Conservation (phyloP, 345 rosid species). For the Theobroma cacao region DNA sequence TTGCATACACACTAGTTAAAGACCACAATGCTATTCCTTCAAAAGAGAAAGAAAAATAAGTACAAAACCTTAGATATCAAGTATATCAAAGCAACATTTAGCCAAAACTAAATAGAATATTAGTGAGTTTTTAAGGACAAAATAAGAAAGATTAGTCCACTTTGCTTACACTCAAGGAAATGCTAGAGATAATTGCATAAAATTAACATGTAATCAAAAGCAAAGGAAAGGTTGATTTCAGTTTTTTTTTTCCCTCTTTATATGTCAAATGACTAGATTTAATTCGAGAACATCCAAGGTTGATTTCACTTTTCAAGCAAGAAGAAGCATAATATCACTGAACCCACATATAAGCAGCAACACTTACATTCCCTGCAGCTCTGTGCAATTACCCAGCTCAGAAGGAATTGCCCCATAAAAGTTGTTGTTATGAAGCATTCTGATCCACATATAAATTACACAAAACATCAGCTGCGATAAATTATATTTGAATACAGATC, state of each 20-base stretch:
- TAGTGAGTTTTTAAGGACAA: too few relatives aligned
- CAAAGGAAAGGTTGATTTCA: background rate
- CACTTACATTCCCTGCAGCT: conserved; percentile 74
- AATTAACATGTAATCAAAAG: background rate
- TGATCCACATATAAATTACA: conserved; percentile 30
- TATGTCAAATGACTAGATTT: background rate
- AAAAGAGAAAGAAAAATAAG: background rate
- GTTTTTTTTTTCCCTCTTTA: background rate
- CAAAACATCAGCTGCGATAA: conserved; percentile 23
- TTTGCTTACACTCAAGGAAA: too few relatives aligned
- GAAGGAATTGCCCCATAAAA: conserved; percentile 84
- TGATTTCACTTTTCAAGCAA: background rate
- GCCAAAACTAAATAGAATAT: background rate
- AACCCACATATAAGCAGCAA: background rate
- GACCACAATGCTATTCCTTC: background rate
- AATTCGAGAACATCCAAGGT: background rate
- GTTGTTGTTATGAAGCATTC: conserved; percentile 76
- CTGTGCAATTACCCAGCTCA: conserved; percentile 84
- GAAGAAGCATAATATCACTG: background rate
- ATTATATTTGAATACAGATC: conserved; percentile 2
- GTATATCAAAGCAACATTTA: background rate
- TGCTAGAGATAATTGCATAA: too few relatives aligned
- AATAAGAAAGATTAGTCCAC: too few relatives aligned
- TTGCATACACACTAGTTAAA: background rate
- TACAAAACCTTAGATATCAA: background rate